Base-by-base conservation (phyloP, 2,329 filamentous ascomycete species). In the Alternaria arbusti region DNA sequence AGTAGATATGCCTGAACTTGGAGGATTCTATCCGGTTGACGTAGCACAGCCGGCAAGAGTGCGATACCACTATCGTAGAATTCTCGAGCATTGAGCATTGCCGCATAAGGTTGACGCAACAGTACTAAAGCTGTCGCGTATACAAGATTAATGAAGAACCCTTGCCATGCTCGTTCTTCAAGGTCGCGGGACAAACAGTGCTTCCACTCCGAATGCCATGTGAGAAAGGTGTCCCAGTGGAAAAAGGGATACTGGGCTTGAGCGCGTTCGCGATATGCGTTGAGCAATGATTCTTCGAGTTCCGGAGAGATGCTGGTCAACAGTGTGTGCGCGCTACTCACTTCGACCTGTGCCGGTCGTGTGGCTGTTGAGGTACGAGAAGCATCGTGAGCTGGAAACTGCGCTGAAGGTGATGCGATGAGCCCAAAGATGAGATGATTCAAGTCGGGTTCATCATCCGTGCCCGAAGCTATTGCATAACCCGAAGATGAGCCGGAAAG, bases 161-260 rank as follows among this genome's bases (percentile, higher is more conserved):
- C 68, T 61, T 70, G 64, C 68, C 68, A 70, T 12, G 64, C 57
- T 32, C 56, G 63, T 28, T 40, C 54, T 25, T 47, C 32, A 12
- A 60, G 25, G 36, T 64, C 58, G 13, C 44, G 26, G 7, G 49
- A 43, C 12, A 57, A 54, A 28, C 63, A 68, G 25, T 57, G 50
- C 45, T 61, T 67, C 68, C 68, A 69, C 40, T 66, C 64, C 0
- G 46, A 51, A 22, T 62, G 61, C 68, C 68, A 70, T 22, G 32
- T 43, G 5, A 68, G 46, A 36, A 70, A 69, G 5, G 63, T 52
- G 17, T 69, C 64, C 68, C 68, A 70, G 47, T 68, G 57, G 22
- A 70, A 67, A 46, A 70, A 70, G 5, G 68, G 68, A 45, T 68
- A 70, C 36, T 70, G 68, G 4, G 66, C 57, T 52, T 70, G 68